These are phyloP conservation scores for Omphalotus guepiniiformis DNA, from an alignment of 768 basidiomycete species.

Conservation along the genomic window DNA sequence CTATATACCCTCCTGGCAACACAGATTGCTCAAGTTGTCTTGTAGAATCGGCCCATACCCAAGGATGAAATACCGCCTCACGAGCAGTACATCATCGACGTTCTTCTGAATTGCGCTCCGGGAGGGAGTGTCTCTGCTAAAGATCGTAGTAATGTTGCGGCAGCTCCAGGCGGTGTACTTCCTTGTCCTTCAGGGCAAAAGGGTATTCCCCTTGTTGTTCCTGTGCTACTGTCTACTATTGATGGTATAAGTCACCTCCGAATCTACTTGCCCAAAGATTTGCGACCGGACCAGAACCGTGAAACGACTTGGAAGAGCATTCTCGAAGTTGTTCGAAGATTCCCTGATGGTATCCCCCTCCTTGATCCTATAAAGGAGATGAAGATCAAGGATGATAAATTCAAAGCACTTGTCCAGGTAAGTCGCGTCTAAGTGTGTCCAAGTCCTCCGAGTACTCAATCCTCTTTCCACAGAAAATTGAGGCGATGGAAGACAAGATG, in stretches of 20 bases:
- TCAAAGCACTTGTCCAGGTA: slow-evolving; percentile 82
- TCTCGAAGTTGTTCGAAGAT: slow-evolving; percentile 84
- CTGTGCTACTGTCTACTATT: slow-evolving; percentile 82
- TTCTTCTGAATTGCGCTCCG: slow-evolving; percentile 75
- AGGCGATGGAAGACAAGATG: slow-evolving; percentile 83
- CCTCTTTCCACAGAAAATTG: slow-evolving; percentile 68
- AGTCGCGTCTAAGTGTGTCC: slow-evolving; percentile 10
- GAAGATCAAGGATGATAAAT: slow-evolving; percentile 94
- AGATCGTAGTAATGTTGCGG: slow-evolving; percentile 46
- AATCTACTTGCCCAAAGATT: slow-evolving; percentile 85
- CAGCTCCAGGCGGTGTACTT: slow-evolving; percentile 65
- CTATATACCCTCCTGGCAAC: background rate
- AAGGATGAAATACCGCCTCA: slow-evolving; percentile 71
- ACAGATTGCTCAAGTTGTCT: background rate
- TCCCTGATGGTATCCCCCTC: slow-evolving; percentile 80
- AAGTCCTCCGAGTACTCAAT: background rate
- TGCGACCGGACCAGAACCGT: slow-evolving; percentile 69
- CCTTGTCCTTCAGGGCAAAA: slow-evolving; percentile 73
- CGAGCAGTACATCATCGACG: slow-evolving; percentile 90
- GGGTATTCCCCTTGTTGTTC: slow-evolving; percentile 82
- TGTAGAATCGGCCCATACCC: slow-evolving; percentile 62
- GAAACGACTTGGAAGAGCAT: slow-evolving; percentile 90
- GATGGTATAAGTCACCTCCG: slow-evolving; percentile 85
- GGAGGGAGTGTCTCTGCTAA: slow-evolving; percentile 54
- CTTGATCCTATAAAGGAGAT: slow-evolving; percentile 93